A percentile compares a stretch with the other conserved stretches of the same genome.
These are phyloP conservation scores for Aspergillus intermedius DNA, from an alignment of 2,329 filamentous ascomycete genomes.

Conservation along the genomic window DNA sequence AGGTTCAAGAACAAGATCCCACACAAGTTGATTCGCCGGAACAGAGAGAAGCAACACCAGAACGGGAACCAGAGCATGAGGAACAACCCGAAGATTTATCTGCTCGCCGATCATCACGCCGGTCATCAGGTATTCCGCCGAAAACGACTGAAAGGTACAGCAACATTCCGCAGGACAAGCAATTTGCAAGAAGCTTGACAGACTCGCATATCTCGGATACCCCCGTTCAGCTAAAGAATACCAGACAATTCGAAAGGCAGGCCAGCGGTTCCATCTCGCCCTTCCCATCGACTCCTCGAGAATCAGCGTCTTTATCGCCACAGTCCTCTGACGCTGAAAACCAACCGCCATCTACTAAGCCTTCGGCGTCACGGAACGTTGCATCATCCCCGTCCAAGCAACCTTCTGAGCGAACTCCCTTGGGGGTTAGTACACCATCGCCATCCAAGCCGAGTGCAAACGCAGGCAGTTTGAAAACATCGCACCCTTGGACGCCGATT, in stretches of 20 bases:
- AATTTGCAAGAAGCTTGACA: slow-evolving; percentile 25
- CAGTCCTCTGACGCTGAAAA: slow-evolving; percentile 79
- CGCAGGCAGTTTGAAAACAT: slow-evolving; percentile 48
- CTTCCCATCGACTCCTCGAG: slow-evolving; percentile 28
- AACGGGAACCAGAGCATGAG: slow-evolving; percentile 13
- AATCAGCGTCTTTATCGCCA: slow-evolving; percentile 59
- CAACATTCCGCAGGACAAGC: slow-evolving; percentile 31
- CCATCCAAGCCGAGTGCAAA: slow-evolving; percentile 56
- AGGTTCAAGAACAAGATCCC: slow-evolving; percentile 1
- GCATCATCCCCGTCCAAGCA: slow-evolving; percentile 28
- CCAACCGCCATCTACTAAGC: slow-evolving; percentile 62
- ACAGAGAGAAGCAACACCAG: not conserved
- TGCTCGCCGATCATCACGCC: slow-evolving; percentile 8
- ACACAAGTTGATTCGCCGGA: slow-evolving; percentile 1
- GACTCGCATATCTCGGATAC: slow-evolving; percentile 17
- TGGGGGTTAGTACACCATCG: slow-evolving; percentile 46
- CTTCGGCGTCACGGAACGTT: slow-evolving; percentile 41
- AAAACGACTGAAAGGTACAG: slow-evolving; percentile 33
- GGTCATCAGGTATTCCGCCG: slow-evolving; percentile 24
- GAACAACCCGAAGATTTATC: slow-evolving; percentile 10
- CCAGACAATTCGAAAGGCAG: slow-evolving; percentile 7
- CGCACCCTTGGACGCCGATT: slow-evolving; percentile 61
- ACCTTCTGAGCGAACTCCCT: slow-evolving; percentile 34
- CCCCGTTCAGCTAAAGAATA: slow-evolving; percentile 8
- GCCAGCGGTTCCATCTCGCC: slow-evolving; percentile 19